Evolutionary conservation across 129 eudicot genomes (phyloP), one percentile per base, ranked within the genome.

Genomic region (Artemisia annua): DNA sequence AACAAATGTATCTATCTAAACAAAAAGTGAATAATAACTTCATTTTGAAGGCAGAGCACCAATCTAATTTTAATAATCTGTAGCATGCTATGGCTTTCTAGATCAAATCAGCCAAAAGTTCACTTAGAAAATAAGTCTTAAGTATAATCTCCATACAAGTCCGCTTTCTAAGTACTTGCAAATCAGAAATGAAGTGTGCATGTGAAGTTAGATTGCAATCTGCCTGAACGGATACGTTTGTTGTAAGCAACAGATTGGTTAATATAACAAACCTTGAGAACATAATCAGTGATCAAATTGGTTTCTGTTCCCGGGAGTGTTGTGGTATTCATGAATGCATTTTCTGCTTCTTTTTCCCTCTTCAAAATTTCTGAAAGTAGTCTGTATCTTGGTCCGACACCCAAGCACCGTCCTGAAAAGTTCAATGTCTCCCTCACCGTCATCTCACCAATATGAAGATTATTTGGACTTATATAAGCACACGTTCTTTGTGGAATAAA

Each of bases 371-470:
- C 79, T 5, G 48, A 63, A 69, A 82, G 70, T 73, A 73, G 2
- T 69, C 79, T 78, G 56, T 78, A 73, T 58, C 83, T 75, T 49
- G 75, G 48, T 12, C 88, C 85, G 48, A 84, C 81, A 15, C 88
- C 88, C 56, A 80, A 81, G 18, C 85, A 84, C 32, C 88, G 79
- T 48, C 81, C 81, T 0, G 88, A 84, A 74, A 84, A 84, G 14
- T 81, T 75, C 5, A 84, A 35, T 61, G 85, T 84, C 66, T 84
- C 88, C 52, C 85, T 72, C 46, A 84, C 88, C 1, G 88, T 84
- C 81, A 84, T 11, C 71, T 84, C 88, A 14, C 88, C 88, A 0
- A 67, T 77, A 51, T 84, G 88, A 57, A 84, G 79, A 63, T 81
- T 84, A 66, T 81, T 7, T 13, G 83, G 81, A 65, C 88, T 81